A percentile compares a stretch with the other conserved stretches of the same genome.
Evolutionary conservation across 176 grass and related monocot genomes (phyloP).

Genomic region (Puya raimondii): DNA sequence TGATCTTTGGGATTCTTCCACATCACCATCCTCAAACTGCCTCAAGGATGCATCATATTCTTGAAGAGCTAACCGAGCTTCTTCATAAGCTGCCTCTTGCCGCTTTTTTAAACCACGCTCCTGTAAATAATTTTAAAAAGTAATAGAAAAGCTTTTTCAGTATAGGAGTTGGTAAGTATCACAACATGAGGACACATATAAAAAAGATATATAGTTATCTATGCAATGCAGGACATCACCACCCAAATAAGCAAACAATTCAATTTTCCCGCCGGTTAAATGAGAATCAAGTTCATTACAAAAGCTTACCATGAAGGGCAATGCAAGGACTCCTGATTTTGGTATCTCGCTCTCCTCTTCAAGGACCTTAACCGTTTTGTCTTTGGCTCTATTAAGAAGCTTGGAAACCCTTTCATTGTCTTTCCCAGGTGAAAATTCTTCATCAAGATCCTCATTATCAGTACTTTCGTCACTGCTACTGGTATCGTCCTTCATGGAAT

Average conservation of each 20-base stretch:
- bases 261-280: no score
- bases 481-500: conserved; percentile 58
- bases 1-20: conserved; percentile 38
- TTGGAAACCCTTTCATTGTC: conserved; percentile 34
- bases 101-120: conserved; percentile 77
- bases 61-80: conserved; percentile 56
- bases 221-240: no score
- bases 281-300: not conserved
- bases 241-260: not conserved
- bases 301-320: conserved; percentile 84
- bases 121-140: conserved; percentile 32
- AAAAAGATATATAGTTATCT: not conserved
- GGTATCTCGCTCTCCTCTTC: conserved; percentile 46
- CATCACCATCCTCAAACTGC: conserved; percentile 52
- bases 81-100: conserved; percentile 59
- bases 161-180: no score
- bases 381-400: conserved; percentile 61
- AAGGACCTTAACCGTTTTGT: conserved; percentile 56
- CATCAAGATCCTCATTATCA: conserved; percentile 46
- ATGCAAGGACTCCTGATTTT: conserved; percentile 59
- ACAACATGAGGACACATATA: no score
- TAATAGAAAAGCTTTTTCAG: not conserved
- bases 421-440: conserved; percentile 25
- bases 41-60: conserved; percentile 78
- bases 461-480: conserved; percentile 56